Conservation (phyloP, 768 basidiomycete species). For the Phanerochaete sordida region DNA sequence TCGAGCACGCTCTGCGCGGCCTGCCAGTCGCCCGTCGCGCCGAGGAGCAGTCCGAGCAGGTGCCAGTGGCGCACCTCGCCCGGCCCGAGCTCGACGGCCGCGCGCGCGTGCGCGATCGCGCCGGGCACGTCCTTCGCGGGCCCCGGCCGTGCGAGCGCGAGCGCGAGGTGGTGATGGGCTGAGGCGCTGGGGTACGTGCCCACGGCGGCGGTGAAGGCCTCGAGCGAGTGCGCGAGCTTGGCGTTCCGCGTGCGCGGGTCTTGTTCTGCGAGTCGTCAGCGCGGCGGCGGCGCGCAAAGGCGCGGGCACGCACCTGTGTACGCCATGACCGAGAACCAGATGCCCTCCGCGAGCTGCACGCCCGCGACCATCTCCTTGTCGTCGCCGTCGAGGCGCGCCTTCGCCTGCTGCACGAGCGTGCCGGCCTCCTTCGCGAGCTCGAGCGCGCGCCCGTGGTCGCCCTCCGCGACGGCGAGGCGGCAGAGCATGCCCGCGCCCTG, state of each 20-base stretch:
- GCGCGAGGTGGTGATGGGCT: slow-evolving; percentile 77
- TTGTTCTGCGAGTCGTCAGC: slow-evolving; percentile 43
- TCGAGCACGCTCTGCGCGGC: slow-evolving; percentile 77
- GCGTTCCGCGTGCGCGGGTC: slow-evolving; percentile 57
- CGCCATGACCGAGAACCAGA: slow-evolving; percentile 69
- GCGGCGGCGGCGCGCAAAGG: not conserved
- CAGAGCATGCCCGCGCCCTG: slow-evolving; percentile 80
- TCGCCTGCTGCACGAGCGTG: slow-evolving; percentile 56
- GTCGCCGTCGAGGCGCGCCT: slow-evolving; percentile 44
- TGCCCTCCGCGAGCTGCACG: slow-evolving; percentile 66
- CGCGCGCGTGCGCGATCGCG: slow-evolving; percentile 63
- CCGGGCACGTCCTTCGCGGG: slow-evolving; percentile 60
- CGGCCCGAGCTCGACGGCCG: slow-evolving; percentile 69
- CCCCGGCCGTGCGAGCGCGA: slow-evolving; percentile 65
- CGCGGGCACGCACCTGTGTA: slow-evolving; percentile 46
- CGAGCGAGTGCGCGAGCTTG: slow-evolving; percentile 56
- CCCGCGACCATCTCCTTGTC: slow-evolving; percentile 55
- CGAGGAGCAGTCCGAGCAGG: slow-evolving; percentile 79
- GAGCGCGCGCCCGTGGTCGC: slow-evolving; percentile 26
- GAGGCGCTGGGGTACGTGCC: slow-evolving; percentile 46
- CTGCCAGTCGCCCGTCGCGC: slow-evolving; percentile 73
- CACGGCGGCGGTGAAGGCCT: slow-evolving; percentile 46
- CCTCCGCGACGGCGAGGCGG: slow-evolving; percentile 34
- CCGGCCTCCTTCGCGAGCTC: slow-evolving; percentile 65
- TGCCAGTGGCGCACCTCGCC: slow-evolving; percentile 81